Evolutionary conservation across 345 rosid genomes (phyloP), one percentile per base, ranked within the genome.

Genomic region (Populus pruinosa): DNA sequence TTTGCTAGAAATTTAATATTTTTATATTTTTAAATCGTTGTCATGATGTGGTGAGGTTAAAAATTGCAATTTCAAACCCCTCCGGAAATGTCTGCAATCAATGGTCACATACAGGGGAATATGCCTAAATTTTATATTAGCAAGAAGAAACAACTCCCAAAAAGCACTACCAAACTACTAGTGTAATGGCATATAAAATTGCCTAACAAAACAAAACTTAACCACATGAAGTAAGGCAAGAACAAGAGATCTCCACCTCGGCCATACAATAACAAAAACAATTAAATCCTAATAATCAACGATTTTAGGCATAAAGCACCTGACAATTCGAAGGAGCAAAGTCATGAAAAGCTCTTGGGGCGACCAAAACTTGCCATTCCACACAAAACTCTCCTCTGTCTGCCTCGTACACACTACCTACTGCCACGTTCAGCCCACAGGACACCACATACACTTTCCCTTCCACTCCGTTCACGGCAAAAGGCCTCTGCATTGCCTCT

Each of bases 291-390:
- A 33, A 33, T 33, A 43, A 43, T 43, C 14, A 3, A 43, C 3
- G 11, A 13, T 43, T 49, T 73, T 69, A 88, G 27, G 90, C 95
- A 78, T 85, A 87, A 38, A 92, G 84, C 53, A 90, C 76, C 73
- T 91, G 95, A 76, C 91, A 89, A 81, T 80, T 86, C 17, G 86
- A 82, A 47, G 93, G 97, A 33, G 89, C 74, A 41, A 88, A 83
- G 21, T 86, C 85, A 11, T 6, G 35, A 43, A 85, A 90, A 29
- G 82, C 80, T 62, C 75, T 41, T 3, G 91, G 84, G 41, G 88
- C 89, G 69, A 73, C 39, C 56, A 89, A 0, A 5, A 92, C 81
- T 17, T 80, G 75, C 95, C 95, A 92, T 64, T 70, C 79, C 7
- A 84, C 92, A 20, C 72, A 67, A 21, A 86, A 79, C 20, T 69